Evolutionary conservation across 1,284 basidiomycete genomes (phyloP).

Genomic region (Ceraceosorus bombacis): DNA sequence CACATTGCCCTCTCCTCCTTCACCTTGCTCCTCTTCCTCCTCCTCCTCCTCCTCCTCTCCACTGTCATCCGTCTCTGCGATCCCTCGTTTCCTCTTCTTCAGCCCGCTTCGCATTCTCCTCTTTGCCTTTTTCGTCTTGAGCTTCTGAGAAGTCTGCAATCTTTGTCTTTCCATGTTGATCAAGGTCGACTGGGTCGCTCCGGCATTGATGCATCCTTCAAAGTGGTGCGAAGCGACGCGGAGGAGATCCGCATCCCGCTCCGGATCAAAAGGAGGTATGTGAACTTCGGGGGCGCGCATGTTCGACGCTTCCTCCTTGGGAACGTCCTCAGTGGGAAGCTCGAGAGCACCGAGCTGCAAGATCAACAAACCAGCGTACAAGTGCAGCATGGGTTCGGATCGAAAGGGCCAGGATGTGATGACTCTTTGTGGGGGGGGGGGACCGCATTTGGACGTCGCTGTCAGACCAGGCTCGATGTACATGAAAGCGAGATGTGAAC

Average conservation of each 20-base stretch:
- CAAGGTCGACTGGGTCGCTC: neutral
- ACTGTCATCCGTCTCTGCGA: too few relatives aligned
- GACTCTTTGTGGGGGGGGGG: too few relatives aligned
- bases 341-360: neutral
- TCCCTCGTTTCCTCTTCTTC: neutral
- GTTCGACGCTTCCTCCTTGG: neutral
- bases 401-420: neutral
- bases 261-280: neutral
- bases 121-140: neutral
- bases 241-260: neutral
- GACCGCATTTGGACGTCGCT: too few relatives aligned
- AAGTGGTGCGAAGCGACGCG: neutral
- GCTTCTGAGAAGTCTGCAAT: neutral
- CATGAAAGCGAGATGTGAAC: neutral
- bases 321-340: neutral
- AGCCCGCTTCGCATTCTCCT: neutral
- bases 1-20: constrained; percentile 32
- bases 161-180: neutral
- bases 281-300: neutral
- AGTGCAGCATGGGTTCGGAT: neutral
- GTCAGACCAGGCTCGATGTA: too few relatives aligned
- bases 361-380: neutral
- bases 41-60: neutral
- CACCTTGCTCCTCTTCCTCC: neutral
- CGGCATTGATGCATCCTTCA: neutral